Evolutionary conservation across 2,329 filamentous ascomycete species (phyloP).

Genomic region (Fusarium devonianum): DNA sequence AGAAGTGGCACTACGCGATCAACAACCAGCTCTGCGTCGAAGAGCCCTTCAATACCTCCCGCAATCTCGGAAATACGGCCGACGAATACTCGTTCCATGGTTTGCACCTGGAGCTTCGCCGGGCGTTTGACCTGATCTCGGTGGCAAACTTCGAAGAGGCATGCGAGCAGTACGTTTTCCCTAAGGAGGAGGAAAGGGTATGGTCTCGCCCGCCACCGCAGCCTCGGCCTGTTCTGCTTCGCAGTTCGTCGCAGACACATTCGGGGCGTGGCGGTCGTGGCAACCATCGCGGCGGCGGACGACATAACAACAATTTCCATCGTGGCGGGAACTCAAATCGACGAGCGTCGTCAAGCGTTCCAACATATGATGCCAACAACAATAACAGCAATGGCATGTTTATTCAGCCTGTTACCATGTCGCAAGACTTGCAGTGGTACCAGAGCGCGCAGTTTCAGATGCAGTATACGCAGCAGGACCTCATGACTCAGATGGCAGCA

Average conservation of each 20-base stretch:
- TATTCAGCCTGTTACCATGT: conserved; percentile 52
- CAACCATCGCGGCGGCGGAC: conserved; percentile 58
- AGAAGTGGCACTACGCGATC: conserved; percentile 81
- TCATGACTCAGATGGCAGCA: conserved; percentile 54
- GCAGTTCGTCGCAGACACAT: conserved; percentile 68
- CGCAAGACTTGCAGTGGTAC: conserved; percentile 60
- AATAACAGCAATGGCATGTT: conserved; percentile 47
- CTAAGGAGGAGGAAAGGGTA: conserved; percentile 76
- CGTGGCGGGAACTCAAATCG: conserved; percentile 56
- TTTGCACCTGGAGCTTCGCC: conserved; percentile 85
- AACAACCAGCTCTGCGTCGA: conserved; percentile 93
- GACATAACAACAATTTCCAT: conserved; percentile 54
- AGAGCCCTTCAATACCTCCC: conserved; percentile 89
- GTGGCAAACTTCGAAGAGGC: conserved; percentile 81
- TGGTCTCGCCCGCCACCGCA: conserved; percentile 64
- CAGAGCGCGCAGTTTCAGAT: conserved; percentile 53
- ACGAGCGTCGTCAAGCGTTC: conserved; percentile 61
- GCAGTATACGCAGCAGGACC: conserved; percentile 50
- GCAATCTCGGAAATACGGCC: conserved; percentile 94
- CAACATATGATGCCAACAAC: conserved; percentile 56
- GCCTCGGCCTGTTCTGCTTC: conserved; percentile 63
- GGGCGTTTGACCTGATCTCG: conserved; percentile 84
- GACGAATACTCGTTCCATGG: conserved; percentile 95
- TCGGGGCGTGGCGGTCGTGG: conserved; percentile 57
- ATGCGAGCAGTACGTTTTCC: conserved; percentile 88